A percentile compares a stretch with the other conserved stretches of the same genome.
phyloP scores from a whole-genome alignment of 129 eudicot genomes.

The Flaveria ramosissima region DNA sequence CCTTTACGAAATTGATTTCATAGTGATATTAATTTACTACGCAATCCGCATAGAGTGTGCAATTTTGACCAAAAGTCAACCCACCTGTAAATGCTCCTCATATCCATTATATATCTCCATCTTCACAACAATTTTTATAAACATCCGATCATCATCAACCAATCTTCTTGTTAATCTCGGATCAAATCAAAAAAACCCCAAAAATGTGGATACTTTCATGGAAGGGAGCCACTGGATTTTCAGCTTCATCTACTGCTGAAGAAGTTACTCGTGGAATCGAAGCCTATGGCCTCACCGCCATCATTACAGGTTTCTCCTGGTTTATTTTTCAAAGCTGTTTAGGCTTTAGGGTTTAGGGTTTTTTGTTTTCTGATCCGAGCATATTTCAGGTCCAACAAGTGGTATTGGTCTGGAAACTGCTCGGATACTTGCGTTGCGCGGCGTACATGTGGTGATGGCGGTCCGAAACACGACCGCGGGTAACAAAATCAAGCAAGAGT shows the following conservation, averaged over 20 bases:
- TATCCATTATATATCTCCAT: conserved; percentile 23
- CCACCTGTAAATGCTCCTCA: neutral
- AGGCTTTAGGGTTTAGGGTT: neutral
- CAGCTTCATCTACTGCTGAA: conserved; percentile 46
- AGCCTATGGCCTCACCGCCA: conserved; percentile 58
- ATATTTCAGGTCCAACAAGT: conserved; percentile 69
- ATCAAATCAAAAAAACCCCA: neutral
- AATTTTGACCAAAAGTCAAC: conserved; percentile 31
- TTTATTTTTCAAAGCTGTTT: neutral
- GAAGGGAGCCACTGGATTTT: conserved; percentile 41
- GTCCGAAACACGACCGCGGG: conserved; percentile 75
- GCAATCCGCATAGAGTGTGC: no score
- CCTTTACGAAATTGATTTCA: no score
- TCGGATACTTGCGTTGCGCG: conserved; percentile 67
- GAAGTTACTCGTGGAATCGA: conserved; percentile 42
- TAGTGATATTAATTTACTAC: no score
- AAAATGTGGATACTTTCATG: conserved; percentile 65
- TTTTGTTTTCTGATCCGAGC: neutral
- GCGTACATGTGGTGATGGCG: conserved; percentile 86
- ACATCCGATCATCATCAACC: conserved; percentile 3
- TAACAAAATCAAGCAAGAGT: conserved; percentile 50
- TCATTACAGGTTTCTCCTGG: conserved; percentile 55
- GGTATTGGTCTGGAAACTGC: conserved; percentile 82
- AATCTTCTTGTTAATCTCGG: neutral
- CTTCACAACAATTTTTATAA: conserved; percentile 8